Conservation (phyloP, 1,284 basidiomycete species). For the Moniliella sp. region DNA sequence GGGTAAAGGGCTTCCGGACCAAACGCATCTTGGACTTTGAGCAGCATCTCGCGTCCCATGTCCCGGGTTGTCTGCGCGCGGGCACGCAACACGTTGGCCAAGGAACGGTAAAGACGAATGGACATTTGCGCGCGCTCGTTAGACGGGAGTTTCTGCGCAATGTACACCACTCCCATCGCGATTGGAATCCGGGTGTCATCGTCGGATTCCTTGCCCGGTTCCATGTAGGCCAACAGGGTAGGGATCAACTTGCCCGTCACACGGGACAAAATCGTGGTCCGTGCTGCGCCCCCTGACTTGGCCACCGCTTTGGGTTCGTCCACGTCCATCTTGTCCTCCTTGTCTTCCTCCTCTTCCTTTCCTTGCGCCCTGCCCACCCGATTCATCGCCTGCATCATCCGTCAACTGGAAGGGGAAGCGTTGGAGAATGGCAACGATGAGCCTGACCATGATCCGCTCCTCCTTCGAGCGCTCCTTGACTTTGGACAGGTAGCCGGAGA, state of each 20-base stretch:
- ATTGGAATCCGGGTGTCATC: conserved; percentile 57
- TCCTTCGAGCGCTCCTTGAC: conserved; percentile 51
- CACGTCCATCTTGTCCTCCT: conserved; percentile 42
- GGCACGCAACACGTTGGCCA: conserved; percentile 69
- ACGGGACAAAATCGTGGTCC: conserved; percentile 47
- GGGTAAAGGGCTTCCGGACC: conserved; percentile 54
- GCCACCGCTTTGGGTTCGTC: neutral
- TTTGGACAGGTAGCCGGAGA: conserved; percentile 60
- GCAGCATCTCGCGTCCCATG: conserved; percentile 59
- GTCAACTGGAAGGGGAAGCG: conserved; percentile 57
- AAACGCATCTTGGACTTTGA: conserved; percentile 55
- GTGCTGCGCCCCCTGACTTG: conserved; percentile 1
- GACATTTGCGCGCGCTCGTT: conserved; percentile 43
- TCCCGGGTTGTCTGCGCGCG: conserved; percentile 84
- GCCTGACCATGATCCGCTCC: conserved; percentile 64
- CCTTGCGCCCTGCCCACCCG: neutral
- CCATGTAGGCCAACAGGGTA: conserved; percentile 23
- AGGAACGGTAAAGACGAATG: conserved; percentile 54
- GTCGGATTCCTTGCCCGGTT: conserved; percentile 50
- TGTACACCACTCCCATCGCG: conserved; percentile 62
- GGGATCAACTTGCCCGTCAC: conserved; percentile 41
- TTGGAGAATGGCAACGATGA: conserved; percentile 65
- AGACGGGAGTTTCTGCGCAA: conserved; percentile 61
- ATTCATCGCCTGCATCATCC: conserved; percentile 5
- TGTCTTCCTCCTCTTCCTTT: conserved; percentile 17